Base-by-base conservation (phyloP, 257 asterid species). In the Solanum virginianum region DNA sequence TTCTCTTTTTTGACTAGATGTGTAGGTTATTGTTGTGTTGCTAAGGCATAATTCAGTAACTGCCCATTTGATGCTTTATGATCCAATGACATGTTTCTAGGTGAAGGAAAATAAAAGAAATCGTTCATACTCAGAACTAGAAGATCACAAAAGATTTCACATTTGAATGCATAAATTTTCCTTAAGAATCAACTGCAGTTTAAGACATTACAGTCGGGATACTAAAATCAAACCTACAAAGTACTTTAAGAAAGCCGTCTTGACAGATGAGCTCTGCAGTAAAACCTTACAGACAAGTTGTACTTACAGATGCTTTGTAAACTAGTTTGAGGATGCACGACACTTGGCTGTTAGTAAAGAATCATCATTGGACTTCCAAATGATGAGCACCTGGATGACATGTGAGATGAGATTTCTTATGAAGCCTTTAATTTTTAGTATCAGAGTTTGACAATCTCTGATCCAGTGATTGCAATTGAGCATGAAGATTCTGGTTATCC, bases 401-500 rank as follows among this genome's bases (percentile, higher is more conserved):
- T 20, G n/a, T 47, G 59, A 43, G 18, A 45, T 4, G 8, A 1
- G 41, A 22, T 55, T 60, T 75, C 90, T 90, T 88, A 95, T 74
- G 80, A 89, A 72, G 86, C 87, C 92, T 95, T 94, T 26, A 26
- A 26, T 26, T 26, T 86, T 94, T 94, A 90, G 87, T 85, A 81
- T 93, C 93, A 22, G 96, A 92, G 84, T 39, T 91, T 6, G 99
- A 90, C 80, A 86, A 85, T 81, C 84, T 89, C 86, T 92, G 85
- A 85, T 92, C 94, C 84, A 93, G 85, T 8, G 97, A 87, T 80
- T 91, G 94, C 87, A 95, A 84, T 80, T 94, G 97, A 90, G 90
- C 88, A 74, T 93, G 90, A 36, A 95, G 97, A 86, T 87, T 90
- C 86, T 92, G 94, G 87, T 95, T 95, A 86, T 95, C 99, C 86